Percentiles rank a stretch among this genome's conserved stretches.
Evolutionary conservation across 371 early-diverging fungal genomes (phyloP).

Genomic region (Chytridiales sp.): DNA sequence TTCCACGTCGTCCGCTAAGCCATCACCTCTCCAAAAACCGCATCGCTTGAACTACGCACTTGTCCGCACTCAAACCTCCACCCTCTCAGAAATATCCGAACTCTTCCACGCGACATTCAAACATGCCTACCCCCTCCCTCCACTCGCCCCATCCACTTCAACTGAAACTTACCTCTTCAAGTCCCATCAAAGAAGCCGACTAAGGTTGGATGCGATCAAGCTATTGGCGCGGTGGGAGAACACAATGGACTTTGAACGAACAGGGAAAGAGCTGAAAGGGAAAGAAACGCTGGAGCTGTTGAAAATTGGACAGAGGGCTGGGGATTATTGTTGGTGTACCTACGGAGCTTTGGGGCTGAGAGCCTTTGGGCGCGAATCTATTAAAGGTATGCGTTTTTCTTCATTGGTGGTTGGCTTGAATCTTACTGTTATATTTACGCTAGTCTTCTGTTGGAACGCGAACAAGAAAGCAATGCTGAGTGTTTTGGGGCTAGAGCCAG

Average conservation of each 20-base stretch:
- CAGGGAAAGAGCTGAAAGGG: not conserved
- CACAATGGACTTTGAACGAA: not conserved
- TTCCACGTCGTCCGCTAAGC: no score
- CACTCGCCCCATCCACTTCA: no score
- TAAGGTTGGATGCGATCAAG: not conserved
- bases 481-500: not conserved
- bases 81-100: no score
- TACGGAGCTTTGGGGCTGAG: slow-evolving; percentile 8
- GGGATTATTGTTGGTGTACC: slow-evolving; percentile 1
- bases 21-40: no score
- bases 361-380: not conserved
- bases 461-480: not conserved
- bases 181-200: no score
- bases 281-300: not conserved
- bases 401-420: not conserved
- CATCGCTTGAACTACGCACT: no score
- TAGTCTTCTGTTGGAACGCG: not conserved
- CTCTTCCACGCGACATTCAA: no score
- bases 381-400: not conserved
- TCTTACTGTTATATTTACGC: not conserved
- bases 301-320: not conserved
- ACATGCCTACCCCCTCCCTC: no score
- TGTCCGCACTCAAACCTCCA: no score
- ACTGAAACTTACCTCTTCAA: no score
- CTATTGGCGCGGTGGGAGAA: slow-evolving; percentile 9